These are phyloP conservation scores for Heterobasidion irregulare DNA, from an alignment of 1,284 basidiomycete species.

Conservation along the genomic window DNA sequence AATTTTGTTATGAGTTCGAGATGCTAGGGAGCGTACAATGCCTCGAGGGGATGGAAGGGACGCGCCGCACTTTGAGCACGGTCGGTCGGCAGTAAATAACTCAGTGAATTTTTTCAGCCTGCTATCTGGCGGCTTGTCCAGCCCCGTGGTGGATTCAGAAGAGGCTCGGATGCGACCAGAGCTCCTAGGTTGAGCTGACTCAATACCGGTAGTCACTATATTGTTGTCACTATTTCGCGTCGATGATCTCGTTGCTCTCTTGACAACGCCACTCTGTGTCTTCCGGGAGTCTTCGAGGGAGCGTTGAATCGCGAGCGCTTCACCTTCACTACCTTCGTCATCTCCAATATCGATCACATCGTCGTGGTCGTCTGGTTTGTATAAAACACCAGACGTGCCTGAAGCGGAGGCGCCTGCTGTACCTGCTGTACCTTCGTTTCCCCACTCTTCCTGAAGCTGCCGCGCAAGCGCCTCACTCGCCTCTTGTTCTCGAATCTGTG, in stretches of 20 bases:
- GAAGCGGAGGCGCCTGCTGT: neutral
- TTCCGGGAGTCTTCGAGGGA: conserved; percentile 23
- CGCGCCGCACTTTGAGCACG: conserved; percentile 28
- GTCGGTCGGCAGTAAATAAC: conserved; percentile 23
- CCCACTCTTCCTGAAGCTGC: conserved; percentile 24
- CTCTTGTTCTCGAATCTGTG: conserved; percentile 33
- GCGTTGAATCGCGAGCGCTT: conserved; percentile 28
- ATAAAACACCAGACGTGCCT: neutral
- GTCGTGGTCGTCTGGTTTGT: neutral
- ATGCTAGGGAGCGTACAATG: conserved; percentile 20
- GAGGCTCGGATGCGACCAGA: neutral
- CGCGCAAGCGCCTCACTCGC: conserved; percentile 32
- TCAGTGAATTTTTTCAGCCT: conserved; percentile 20
- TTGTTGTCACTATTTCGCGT: neutral
- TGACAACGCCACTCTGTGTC: neutral
- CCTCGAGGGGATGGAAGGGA: conserved; percentile 28
- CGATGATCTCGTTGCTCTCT: neutral
- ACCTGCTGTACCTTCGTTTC: conserved; percentile 4
- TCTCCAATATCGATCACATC: conserved; percentile 1
- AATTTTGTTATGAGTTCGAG: neutral
- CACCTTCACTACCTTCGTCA: conserved; percentile 21
- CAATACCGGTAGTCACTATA: too few relatives aligned
- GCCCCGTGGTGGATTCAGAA: neutral
- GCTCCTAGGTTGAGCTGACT: neutral
- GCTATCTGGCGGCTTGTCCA: conserved; percentile 21